phyloP scores from a whole-genome alignment of 2,329 filamentous ascomycete genomes.

The Exophiala dermatitidis region DNA sequence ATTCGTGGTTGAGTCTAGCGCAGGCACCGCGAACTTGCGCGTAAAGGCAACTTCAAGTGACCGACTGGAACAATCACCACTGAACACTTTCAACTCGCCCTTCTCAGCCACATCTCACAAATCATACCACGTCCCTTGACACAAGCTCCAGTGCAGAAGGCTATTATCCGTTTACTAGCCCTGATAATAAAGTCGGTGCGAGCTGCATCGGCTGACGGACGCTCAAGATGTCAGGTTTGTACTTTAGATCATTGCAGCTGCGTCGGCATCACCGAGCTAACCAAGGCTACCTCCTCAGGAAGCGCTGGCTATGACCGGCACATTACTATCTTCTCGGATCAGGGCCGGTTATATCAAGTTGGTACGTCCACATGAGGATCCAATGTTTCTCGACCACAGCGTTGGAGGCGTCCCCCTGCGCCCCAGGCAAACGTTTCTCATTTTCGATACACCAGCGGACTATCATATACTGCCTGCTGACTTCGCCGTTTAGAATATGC shows the following conservation, averaged over 20 bases:
- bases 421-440: no score
- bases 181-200: conserved; percentile 8
- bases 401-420: no score
- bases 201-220: conserved; percentile 14
- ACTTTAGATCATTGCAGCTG: conserved; percentile 16
- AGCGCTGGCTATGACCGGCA: conserved; percentile 93
- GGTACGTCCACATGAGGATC: conserved; percentile 54
- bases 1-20: neutral
- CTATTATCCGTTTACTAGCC: conserved; percentile 8
- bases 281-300: conserved; percentile 44
- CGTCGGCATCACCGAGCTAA: conserved; percentile 26
- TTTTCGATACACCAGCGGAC: no score
- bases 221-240: conserved; percentile 41
- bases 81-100: neutral
- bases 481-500: conserved; percentile 72
- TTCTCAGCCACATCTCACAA: neutral
- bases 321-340: conserved; percentile 99
- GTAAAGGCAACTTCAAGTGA: neutral
- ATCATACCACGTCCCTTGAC: conserved; percentile 2
- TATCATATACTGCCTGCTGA: conserved; percentile 20
- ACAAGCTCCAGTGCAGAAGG: conserved; percentile 2
- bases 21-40: conserved; percentile 11
- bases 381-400: neutral
- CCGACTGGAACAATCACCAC: neutral
- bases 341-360: conserved; percentile 98